Evolutionary conservation across 148 eudicot species (phyloP).

Genomic region (Rhododendron henanense): DNA sequence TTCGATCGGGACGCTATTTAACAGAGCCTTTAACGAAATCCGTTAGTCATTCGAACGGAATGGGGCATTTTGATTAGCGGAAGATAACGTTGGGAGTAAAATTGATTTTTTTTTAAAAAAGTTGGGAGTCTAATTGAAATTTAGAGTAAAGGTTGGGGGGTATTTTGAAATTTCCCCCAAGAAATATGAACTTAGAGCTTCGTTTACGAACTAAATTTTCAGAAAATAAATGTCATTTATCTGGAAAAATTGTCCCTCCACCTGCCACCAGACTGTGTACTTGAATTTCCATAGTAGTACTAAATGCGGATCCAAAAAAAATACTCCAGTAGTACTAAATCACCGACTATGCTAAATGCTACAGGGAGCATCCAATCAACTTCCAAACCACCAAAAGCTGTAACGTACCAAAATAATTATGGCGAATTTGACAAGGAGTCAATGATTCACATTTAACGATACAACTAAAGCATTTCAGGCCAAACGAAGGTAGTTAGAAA

Average conservation of each 20-base stretch:
- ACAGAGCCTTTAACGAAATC: too few relatives aligned
- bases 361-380: neutral
- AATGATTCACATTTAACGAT: neutral
- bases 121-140: too few relatives aligned
- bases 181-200: neutral
- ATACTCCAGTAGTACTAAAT: neutral
- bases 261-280: neutral
- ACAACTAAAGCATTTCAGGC: neutral
- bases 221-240: neutral
- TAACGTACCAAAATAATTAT: neutral
- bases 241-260: neutral
- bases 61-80: too few relatives aligned
- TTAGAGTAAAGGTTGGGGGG: too few relatives aligned
- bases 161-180: neutral
- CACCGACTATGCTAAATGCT: neutral
- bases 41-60: too few relatives aligned
- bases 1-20: too few relatives aligned
- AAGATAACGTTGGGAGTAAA: too few relatives aligned
- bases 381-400: neutral
- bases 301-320: neutral
- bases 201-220: neutral
- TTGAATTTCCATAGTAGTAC: neutral
- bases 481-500: neutral
- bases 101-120: too few relatives aligned
- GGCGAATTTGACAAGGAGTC: neutral